A percentile compares a stretch with the other conserved stretches of the same genome.
Conservation (phyloP, 169 alveolate species). For the Plasmodium falciparum region DNA sequence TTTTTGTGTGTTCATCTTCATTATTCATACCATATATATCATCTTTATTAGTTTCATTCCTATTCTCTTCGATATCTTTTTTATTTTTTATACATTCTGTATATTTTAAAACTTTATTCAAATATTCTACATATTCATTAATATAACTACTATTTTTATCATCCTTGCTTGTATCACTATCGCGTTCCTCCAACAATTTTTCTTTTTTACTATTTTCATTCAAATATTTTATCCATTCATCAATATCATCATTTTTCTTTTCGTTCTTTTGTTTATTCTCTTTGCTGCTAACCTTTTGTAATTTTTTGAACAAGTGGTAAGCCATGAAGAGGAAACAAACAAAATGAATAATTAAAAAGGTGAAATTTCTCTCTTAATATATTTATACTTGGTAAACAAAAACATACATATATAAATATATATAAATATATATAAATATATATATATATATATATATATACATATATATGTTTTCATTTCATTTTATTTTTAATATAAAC, state of each 20-base stretch:
- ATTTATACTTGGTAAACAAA: too few species aligned
- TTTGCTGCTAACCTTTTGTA: constrained; percentile 45
- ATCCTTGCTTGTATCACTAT: neutral
- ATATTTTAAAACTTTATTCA: constrained; percentile 28
- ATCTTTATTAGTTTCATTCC: neutral
- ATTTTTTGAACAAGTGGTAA: constrained; percentile 51
- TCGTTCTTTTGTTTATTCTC: constrained; percentile 42
- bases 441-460: too few species aligned
- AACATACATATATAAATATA: too few species aligned
- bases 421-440: too few species aligned
- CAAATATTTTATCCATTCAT: constrained; percentile 38
- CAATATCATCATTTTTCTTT: constrained; percentile 33
- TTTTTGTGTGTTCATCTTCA: too few species aligned
- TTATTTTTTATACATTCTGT: constrained; percentile 34
- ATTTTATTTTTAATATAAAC: too few species aligned
- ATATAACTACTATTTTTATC: constrained; percentile 5
- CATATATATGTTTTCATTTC: too few species aligned
- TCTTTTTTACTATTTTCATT: constrained; percentile 18
- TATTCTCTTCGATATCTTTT: constrained; percentile 23
- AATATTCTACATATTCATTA: constrained; percentile 13
- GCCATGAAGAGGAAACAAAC: constrained; percentile 39
- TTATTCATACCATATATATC: neutral
- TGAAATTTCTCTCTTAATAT: too few species aligned
- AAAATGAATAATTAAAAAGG: neutral
- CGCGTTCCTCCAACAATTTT: neutral